Base-by-base conservation (phyloP, 805 yeast species). In the Lachancea meyersii region DNA sequence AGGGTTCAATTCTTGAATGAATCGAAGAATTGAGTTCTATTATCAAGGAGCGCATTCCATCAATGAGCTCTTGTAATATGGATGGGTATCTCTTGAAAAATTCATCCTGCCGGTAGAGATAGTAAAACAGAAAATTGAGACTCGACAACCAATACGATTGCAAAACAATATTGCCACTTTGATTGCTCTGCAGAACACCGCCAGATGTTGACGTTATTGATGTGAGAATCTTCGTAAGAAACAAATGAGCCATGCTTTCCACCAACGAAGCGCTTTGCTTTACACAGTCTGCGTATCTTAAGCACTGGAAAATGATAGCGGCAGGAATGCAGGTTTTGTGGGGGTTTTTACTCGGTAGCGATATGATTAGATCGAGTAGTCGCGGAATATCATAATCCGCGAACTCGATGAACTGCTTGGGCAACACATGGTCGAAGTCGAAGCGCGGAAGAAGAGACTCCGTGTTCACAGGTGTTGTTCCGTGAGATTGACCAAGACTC, bases 81-180 rank as follows among this genome's bases (percentile, higher is more conserved):
- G 64, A 57, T 2, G 89, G 87, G 47, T 79, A 75, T 37, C 65
- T 66, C 18, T 60, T 54, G 58, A 77, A 79, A 41, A 82, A 71
- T 0, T 66, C 62, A 11, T 77, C 82, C 54, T 83, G 93, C 47
- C 84, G 78, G 33, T 77, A 68, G 26, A 91, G 57, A 61, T 86
- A 91, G 60, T 83, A 91, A 54, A 82, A 80, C 39, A 91, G 65
- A 50, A 85, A 80, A 46, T 85, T 84, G 35, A 84, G 59, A 20
- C 84, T 82, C 4, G 95, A 80, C 28, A 93, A 73, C 97, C 97
- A 93, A 60, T 87, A 91, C 39, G 95, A 82, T 48, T 82, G 72
- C 31, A 73, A 57, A 14, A 84, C 84, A 43, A 83, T 80, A 55
- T 84, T 91, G 24, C 80, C 82, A 26, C 56, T 34, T 17, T 36